Evolutionary conservation across 1,139 yeast species (phyloP).

Genomic region (Taiozyma sp.): DNA sequence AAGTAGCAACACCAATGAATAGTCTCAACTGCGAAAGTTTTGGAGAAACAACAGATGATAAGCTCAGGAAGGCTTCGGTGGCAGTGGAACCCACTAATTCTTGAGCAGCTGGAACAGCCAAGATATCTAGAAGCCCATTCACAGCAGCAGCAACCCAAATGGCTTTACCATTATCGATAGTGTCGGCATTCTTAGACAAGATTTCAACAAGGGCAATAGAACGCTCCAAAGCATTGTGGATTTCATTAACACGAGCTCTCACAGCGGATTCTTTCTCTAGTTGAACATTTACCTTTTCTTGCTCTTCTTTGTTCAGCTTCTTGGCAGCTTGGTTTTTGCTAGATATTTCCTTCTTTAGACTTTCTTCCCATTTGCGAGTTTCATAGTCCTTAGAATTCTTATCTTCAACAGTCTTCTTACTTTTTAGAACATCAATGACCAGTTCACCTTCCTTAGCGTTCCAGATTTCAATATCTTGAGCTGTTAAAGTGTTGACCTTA

Average conservation of each 20-base stretch:
- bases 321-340: slow-evolving; percentile 41
- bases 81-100: slow-evolving; percentile 37
- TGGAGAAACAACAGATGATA: slow-evolving; percentile 39
- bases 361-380: slow-evolving; percentile 86
- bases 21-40: slow-evolving; percentile 48
- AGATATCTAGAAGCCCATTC: slow-evolving; percentile 37
- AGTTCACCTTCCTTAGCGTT: slow-evolving; percentile 62
- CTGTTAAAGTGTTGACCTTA: slow-evolving; percentile 29
- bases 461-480: slow-evolving; percentile 57
- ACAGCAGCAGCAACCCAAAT: slow-evolving; percentile 72
- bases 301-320: slow-evolving; percentile 77
- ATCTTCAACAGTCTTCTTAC: slow-evolving; percentile 33
- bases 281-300: slow-evolving; percentile 53
- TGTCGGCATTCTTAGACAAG: slow-evolving; percentile 43
- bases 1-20: slow-evolving; percentile 63
- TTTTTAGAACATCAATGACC: slow-evolving; percentile 58
- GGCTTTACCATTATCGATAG: slow-evolving; percentile 64
- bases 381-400: slow-evolving; percentile 82
- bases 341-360: slow-evolving; percentile 69
- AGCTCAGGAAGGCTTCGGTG: slow-evolving; percentile 36
- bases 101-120: slow-evolving; percentile 32
- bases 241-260: slow-evolving; percentile 40
- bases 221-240: slow-evolving; percentile 38
- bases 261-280: slow-evolving; percentile 53
- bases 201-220: slow-evolving; percentile 51